Conservation (phyloP, 805 yeast species). For the Peterozyma xylosa region DNA sequence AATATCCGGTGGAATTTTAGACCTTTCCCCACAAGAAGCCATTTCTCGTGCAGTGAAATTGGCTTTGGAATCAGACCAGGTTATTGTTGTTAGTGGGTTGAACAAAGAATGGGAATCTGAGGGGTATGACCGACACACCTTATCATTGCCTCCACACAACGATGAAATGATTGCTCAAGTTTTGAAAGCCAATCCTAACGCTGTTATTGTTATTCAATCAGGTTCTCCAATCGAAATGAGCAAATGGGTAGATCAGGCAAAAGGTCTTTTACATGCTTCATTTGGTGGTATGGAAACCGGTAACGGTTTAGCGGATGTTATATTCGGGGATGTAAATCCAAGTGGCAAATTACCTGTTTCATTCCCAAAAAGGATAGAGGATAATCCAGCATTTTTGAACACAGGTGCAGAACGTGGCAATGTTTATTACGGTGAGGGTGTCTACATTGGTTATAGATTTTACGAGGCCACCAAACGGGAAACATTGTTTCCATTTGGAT, state of each 20-base stretch:
- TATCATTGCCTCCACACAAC: conserved; percentile 28
- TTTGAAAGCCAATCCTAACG: conserved; percentile 24
- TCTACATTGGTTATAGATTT: conserved; percentile 35
- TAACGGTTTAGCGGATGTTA: conserved; percentile 31
- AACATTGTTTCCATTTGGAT: conserved; percentile 35
- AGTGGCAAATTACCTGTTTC: conserved; percentile 33
- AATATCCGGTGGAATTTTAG: conserved; percentile 12
- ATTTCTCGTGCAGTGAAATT: conserved; percentile 22
- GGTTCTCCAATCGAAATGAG: conserved; percentile 34
- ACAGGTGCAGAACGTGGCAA: conserved; percentile 27
- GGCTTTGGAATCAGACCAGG: conserved; percentile 27
- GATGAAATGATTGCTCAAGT: conserved; percentile 25
- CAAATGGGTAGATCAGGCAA: conserved; percentile 27
- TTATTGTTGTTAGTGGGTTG: conserved; percentile 27
- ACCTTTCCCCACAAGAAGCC: conserved; percentile 8
- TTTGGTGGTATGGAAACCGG: conserved; percentile 34
- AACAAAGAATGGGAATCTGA: conserved; percentile 33
- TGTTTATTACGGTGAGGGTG: conserved; percentile 36
- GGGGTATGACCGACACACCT: conserved; percentile 28
- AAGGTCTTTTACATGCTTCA: conserved; percentile 26
- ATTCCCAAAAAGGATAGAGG: conserved; percentile 26
- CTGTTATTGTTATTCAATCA: conserved; percentile 29
- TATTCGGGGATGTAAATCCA: conserved; percentile 35
- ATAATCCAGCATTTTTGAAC: conserved; percentile 30
- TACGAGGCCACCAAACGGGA: conserved; percentile 28